These are phyloP conservation scores for Coemansia sp. DNA, from an alignment of 192 early-diverging fungal species.

Conservation along the genomic window DNA sequence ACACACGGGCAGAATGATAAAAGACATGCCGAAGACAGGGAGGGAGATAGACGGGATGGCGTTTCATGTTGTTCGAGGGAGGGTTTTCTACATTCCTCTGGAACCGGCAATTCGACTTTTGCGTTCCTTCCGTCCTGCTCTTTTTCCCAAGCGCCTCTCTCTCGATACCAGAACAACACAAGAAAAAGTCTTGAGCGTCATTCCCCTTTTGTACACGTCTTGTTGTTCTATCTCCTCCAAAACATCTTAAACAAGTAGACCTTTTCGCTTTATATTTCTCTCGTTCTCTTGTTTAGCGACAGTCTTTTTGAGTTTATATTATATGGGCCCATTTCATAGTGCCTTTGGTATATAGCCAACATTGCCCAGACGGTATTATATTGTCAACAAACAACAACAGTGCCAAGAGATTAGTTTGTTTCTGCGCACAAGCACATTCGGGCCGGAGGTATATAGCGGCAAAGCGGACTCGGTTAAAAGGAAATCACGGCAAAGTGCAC, in stretches of 20 bases:
- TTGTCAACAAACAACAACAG: constrained; percentile 2
- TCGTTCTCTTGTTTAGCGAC: not conserved
- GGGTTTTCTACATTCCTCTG: constrained; percentile 1
- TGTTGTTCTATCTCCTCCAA: constrained; percentile 7
- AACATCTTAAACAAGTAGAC: not conserved
- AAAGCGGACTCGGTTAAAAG: too few species aligned
- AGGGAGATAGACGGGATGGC: constrained; percentile 9
- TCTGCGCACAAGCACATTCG: too few species aligned
- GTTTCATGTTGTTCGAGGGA: not conserved
- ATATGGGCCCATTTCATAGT: not conserved
- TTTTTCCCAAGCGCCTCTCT: constrained; percentile 11
- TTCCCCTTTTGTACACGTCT: constrained; percentile 5
- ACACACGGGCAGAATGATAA: not conserved
- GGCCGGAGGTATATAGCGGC: too few species aligned
- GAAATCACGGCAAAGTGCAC: too few species aligned
- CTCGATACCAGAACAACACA: not conserved
- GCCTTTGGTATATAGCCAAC: not conserved
- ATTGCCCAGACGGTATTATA: not conserved
- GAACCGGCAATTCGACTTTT: constrained; percentile 8
- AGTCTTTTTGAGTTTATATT: not conserved
- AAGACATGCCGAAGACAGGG: constrained; percentile 2
- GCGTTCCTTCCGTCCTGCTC: not conserved
- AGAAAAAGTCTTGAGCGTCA: not conserved
- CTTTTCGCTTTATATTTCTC: not conserved
- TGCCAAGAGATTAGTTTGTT: too few species aligned